Evolutionary conservation across 352 stramenopile genomes (phyloP).

Genomic region (Phytopythium litorale): DNA sequence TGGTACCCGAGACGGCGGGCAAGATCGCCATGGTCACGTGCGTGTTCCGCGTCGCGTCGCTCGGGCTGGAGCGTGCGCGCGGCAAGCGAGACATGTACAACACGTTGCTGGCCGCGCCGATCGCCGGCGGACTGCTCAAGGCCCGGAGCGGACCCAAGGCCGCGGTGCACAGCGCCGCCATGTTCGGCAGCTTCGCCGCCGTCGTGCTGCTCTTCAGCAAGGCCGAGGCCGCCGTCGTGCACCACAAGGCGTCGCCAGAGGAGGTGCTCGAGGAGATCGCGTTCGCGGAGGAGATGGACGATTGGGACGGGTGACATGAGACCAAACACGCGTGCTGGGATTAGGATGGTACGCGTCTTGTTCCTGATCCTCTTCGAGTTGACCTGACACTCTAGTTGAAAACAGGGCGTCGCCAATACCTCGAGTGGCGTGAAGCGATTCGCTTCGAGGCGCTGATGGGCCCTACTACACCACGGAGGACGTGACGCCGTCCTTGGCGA

Average conservation of each 20-base stretch:
- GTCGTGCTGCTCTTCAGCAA: constrained; percentile 38
- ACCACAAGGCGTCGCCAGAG: constrained; percentile 20
- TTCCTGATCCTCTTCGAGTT: no score
- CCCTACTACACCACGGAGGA: no score
- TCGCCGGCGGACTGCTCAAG: constrained; percentile 27
- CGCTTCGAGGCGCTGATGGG: background rate
- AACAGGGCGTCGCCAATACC: background rate
- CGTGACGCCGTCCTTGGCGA: background rate
- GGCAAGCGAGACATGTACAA: constrained; percentile 35
- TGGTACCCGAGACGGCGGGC: constrained; percentile 32
- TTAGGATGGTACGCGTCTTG: background rate
- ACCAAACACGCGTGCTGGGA: background rate
- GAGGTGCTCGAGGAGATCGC: constrained; percentile 43
- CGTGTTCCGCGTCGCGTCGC: constrained; percentile 22
- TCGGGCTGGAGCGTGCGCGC: constrained; percentile 18
- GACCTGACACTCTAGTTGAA: background rate
- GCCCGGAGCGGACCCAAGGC: constrained; percentile 19
- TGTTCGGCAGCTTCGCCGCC: constrained; percentile 32
- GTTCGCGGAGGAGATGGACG: constrained; percentile 36
- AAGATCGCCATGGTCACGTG: constrained; percentile 39
- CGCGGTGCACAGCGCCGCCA: constrained; percentile 21
- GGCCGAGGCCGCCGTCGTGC: constrained; percentile 21
- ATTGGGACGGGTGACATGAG: background rate
- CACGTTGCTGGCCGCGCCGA: constrained; percentile 26
- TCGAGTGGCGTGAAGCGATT: no score